phyloP scores from a whole-genome alignment of 495 filamentous ascomycete genomes.

The Pyrenopolyporus hunteri region DNA sequence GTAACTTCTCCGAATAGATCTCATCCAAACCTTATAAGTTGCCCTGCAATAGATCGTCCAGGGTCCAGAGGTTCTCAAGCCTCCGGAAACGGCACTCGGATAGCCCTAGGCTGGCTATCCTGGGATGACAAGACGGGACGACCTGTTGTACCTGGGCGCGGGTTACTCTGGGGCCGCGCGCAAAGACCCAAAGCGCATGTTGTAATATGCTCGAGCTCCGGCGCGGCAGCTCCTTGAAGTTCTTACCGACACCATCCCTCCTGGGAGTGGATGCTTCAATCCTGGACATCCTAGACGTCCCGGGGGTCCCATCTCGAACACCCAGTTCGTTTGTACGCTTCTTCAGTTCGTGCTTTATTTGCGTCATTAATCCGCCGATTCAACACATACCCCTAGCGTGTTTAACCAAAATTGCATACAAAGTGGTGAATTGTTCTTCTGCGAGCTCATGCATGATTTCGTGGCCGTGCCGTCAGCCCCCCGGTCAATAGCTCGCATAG shows the following conservation, averaged over 20 bases:
- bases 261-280: slow-evolving; percentile 17
- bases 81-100: slow-evolving; percentile 32
- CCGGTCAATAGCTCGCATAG: slow-evolving; percentile 46
- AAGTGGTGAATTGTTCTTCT: slow-evolving; percentile 45
- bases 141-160: slow-evolving; percentile 16
- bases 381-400: slow-evolving; percentile 40
- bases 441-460: slow-evolving; percentile 53
- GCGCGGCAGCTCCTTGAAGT: slow-evolving; percentile 36
- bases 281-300: slow-evolving; percentile 11
- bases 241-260: slow-evolving; percentile 30
- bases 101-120: slow-evolving; percentile 21
- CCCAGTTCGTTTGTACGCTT: slow-evolving; percentile 40
- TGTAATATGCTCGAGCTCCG: slow-evolving; percentile 32
- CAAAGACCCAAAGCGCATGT: slow-evolving; percentile 35
- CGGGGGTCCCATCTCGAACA: slow-evolving; percentile 22
- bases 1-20: slow-evolving; percentile 40
- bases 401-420: slow-evolving; percentile 36
- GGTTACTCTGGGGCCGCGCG: slow-evolving; percentile 21
- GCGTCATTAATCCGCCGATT: slow-evolving; percentile 46
- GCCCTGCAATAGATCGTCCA: slow-evolving; percentile 35
- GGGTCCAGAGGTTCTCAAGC: slow-evolving; percentile 34
- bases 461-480: slow-evolving; percentile 46
- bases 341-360: slow-evolving; percentile 43
- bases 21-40: slow-evolving; percentile 37
- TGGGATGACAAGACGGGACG: slow-evolving; percentile 5